Conservation (phyloP, 2,329 filamentous ascomycete genomes). For the Pseudogymnoascus sp. region DNA sequence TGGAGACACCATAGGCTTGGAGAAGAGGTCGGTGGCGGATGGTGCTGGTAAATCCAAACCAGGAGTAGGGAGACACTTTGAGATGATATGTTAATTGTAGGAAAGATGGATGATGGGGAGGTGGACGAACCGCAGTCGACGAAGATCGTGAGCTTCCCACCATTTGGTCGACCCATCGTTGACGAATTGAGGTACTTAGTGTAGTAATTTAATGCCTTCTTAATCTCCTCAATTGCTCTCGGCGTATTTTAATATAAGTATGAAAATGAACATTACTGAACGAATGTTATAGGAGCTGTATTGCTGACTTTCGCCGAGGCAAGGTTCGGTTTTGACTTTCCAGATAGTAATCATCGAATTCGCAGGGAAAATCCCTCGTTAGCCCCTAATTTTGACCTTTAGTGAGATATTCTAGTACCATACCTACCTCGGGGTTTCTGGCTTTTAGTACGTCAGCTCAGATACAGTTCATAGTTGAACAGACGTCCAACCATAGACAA, state of each 20-base stretch:
- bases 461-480: too few species aligned
- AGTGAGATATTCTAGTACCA: not conserved
- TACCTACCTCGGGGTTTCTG: too few species aligned
- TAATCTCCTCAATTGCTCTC: not conserved
- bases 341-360: not conserved
- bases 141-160: slow-evolving; percentile 14
- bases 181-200: not conserved
- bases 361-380: not conserved
- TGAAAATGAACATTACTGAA: not conserved
- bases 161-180: not conserved
- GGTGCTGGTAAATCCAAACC: slow-evolving; percentile 18
- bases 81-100: not conserved
- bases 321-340: not conserved
- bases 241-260: not conserved
- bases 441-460: too few species aligned
- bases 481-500: too few species aligned
- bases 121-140: slow-evolving; percentile 16
- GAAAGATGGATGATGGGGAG: not conserved
- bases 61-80: slow-evolving; percentile 19
- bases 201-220: not conserved
- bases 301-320: not conserved
- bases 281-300: not conserved
- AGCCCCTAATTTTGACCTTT: not conserved
- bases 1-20: slow-evolving; percentile 15
- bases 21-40: slow-evolving; percentile 14